These are phyloP conservation scores for Hymenotorrendiella dingleyae DNA, from an alignment of 2,329 filamentous ascomycete species.

Conservation along the genomic window DNA sequence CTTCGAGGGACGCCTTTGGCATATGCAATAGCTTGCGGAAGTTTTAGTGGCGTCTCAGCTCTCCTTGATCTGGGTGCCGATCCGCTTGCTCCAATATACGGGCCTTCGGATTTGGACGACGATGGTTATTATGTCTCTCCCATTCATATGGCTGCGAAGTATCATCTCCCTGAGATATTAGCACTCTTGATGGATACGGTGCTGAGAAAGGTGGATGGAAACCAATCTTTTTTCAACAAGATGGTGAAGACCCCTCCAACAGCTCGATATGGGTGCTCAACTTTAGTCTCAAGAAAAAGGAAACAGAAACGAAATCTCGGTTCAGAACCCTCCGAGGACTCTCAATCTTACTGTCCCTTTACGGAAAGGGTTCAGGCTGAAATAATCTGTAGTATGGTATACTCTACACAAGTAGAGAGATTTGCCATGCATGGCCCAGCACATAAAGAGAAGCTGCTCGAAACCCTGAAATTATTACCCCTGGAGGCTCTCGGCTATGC, in stretches of 20 bases:
- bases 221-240: background rate
- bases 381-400: background rate
- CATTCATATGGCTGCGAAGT: constrained; percentile 1
- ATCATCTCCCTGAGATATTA: background rate
- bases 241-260: background rate
- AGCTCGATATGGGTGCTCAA: too few relatives aligned
- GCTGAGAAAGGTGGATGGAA: background rate
- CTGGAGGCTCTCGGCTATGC: background rate
- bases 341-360: too few relatives aligned
- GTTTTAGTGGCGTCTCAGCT: background rate
- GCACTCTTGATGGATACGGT: background rate
- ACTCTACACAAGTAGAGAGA: background rate
- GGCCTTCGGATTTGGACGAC: background rate
- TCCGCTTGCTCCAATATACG: background rate
- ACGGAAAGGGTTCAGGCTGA: too few relatives aligned
- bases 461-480: background rate
- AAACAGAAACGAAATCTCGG: background rate
- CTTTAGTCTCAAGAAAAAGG: too few relatives aligned
- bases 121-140: background rate
- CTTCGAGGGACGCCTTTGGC: constrained; percentile 1
- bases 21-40: background rate
- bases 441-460: background rate
- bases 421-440: background rate
- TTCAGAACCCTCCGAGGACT: background rate
- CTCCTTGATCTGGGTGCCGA: constrained; percentile 1